phyloP scores from a whole-genome alignment of 768 basidiomycete genomes.

The Terana coerulea region DNA sequence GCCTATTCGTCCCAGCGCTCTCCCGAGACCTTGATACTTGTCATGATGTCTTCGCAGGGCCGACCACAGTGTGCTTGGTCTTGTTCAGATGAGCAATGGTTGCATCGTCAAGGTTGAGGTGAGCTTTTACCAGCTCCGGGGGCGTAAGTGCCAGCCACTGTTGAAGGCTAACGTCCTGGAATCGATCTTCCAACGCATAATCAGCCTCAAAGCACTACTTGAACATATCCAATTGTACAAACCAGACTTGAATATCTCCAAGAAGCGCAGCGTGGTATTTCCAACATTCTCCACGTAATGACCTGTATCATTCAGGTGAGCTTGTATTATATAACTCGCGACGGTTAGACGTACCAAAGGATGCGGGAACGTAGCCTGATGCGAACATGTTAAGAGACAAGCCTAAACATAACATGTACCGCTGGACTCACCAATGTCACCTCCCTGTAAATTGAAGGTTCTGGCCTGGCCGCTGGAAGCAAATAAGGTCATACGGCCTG shows the following conservation, averaged over 20 bases:
- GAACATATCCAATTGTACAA: background rate
- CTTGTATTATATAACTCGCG: too few relatives aligned
- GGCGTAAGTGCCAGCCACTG: slow-evolving; percentile 52
- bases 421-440: slow-evolving; percentile 37
- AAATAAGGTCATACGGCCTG: slow-evolving; percentile 37
- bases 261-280: slow-evolving; percentile 47
- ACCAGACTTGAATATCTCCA: slow-evolving; percentile 60
- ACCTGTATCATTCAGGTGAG: slow-evolving; percentile 30
- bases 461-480: slow-evolving; percentile 33
- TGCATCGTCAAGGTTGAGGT: slow-evolving; percentile 37
- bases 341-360: slow-evolving; percentile 32
- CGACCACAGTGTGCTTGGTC: slow-evolving; percentile 35
- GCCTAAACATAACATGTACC: background rate
- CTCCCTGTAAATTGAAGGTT: slow-evolving; percentile 31
- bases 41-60: slow-evolving; percentile 4
- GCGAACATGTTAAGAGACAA: background rate
- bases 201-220: background rate
- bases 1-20: too few relatives aligned
- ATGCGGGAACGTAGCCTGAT: slow-evolving; percentile 50
- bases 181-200: slow-evolving; percentile 29
- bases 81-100: slow-evolving; percentile 33
- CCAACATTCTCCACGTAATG: slow-evolving; percentile 67
- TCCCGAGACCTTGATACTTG: background rate
- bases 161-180: slow-evolving; percentile 51
- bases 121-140: slow-evolving; percentile 41